Conservation (phyloP, 108 stramenopile genomes). For the Seminavis robusta region DNA sequence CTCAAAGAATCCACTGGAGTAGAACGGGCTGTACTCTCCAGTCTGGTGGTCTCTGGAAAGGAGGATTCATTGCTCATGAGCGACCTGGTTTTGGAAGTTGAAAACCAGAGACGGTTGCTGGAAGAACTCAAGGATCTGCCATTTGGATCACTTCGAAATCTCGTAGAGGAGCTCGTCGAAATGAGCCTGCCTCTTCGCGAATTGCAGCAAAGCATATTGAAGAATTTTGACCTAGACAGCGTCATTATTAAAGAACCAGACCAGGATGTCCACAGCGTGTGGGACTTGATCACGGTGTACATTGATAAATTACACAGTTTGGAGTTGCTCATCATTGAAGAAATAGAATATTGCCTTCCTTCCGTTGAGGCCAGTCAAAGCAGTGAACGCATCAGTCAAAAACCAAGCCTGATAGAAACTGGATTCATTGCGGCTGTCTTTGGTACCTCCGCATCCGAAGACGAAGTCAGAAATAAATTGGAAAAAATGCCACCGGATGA, state of each 20-base stretch:
- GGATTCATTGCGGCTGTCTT: neutral
- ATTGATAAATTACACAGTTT: constrained; percentile 66
- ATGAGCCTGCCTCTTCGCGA: constrained; percentile 17
- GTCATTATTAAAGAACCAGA: too few relatives aligned
- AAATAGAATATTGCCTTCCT: constrained; percentile 27
- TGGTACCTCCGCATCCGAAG: neutral
- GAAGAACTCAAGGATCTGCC: constrained; percentile 35
- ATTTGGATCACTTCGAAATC: constrained; percentile 23
- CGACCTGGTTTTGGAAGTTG: constrained; percentile 65
- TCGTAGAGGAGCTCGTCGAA: constrained; percentile 29
- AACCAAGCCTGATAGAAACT: constrained; percentile 1
- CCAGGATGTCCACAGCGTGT: too few relatives aligned
- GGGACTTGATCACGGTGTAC: constrained; percentile 59
- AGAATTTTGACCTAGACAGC: constrained; percentile 21
- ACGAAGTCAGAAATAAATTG: neutral
- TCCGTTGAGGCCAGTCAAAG: neutral
- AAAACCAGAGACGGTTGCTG: constrained; percentile 60
- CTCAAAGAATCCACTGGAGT: constrained; percentile 71
- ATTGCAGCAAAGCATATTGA: constrained; percentile 20
- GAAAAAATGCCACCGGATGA: constrained; percentile 25
- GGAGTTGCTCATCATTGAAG: constrained; percentile 66
- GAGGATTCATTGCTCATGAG: constrained; percentile 38
- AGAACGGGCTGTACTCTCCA: constrained; percentile 56
- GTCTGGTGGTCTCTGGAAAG: constrained; percentile 31
- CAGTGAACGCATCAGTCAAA: neutral